Percentiles rank a stretch among this genome's conserved stretches.
phyloP scores from a whole-genome alignment of 2,329 filamentous ascomycete genomes.

The Calonectria pteridis region DNA sequence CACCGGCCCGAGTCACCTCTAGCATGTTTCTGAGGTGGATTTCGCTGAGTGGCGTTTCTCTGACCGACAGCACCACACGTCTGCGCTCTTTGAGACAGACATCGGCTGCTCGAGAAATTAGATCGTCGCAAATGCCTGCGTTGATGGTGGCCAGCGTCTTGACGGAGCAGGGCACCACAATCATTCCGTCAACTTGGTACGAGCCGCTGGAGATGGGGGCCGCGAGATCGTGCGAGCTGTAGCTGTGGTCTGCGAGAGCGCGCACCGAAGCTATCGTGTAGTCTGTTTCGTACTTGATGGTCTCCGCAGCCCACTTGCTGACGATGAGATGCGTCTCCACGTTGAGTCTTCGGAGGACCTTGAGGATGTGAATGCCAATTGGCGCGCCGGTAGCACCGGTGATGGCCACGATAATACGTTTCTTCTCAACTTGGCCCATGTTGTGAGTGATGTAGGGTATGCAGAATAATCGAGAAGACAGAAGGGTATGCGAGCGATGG shows the following conservation, averaged over 20 bases:
- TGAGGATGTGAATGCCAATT: slow-evolving; percentile 32
- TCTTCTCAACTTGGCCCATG: slow-evolving; percentile 46
- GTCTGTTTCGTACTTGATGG: slow-evolving; percentile 37
- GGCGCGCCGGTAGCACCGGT: slow-evolving; percentile 36
- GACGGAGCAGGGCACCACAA: slow-evolving; percentile 62
- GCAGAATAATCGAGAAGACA: not conserved
- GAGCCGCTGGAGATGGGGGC: slow-evolving; percentile 37
- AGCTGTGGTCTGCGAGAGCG: slow-evolving; percentile 30
- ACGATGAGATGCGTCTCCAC: slow-evolving; percentile 37
- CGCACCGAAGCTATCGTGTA: slow-evolving; percentile 27
- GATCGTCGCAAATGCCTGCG: slow-evolving; percentile 58
- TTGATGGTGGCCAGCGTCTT: slow-evolving; percentile 60
- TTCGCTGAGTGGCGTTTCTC: slow-evolving; percentile 61
- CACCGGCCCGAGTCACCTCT: slow-evolving; percentile 52
- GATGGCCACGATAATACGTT: slow-evolving; percentile 35
- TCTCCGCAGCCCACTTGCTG: slow-evolving; percentile 36
- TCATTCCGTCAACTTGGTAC: slow-evolving; percentile 56
- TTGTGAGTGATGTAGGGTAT: slow-evolving; percentile 39
- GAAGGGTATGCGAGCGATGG: not conserved
- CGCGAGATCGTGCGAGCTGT: slow-evolving; percentile 33
- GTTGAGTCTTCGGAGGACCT: slow-evolving; percentile 28
- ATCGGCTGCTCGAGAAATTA: slow-evolving; percentile 60
- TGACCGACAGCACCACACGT: slow-evolving; percentile 53
- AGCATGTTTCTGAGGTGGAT: slow-evolving; percentile 63
- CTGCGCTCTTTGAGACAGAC: slow-evolving; percentile 61